A percentile compares a stretch with the other conserved stretches of the same genome.
Conservation (phyloP, 2,329 filamentous ascomycete genomes). For the Pestalotiopsis sp. region DNA sequence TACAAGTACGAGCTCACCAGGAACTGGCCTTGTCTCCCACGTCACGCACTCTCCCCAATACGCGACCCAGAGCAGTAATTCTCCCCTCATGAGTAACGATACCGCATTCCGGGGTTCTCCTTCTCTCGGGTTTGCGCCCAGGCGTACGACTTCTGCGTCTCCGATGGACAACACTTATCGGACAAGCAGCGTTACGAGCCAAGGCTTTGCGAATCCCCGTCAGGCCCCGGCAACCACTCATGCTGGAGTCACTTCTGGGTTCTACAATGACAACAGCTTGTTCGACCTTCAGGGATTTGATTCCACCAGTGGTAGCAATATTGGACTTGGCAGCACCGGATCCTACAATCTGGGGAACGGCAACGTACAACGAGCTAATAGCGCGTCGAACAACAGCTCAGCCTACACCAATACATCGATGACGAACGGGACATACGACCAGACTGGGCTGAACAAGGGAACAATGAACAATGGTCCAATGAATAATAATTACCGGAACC, state of each 20-base stretch:
- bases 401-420: neutral
- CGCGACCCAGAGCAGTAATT: constrained; percentile 31
- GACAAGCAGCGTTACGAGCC: constrained; percentile 28
- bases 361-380: constrained; percentile 27
- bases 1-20: constrained; percentile 30
- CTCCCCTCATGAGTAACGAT: constrained; percentile 33
- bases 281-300: constrained; percentile 32
- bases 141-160: constrained; percentile 32
- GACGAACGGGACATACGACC: constrained; percentile 11
- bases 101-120: constrained; percentile 33
- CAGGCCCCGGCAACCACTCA: constrained; percentile 30
- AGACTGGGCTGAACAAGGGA: constrained; percentile 7
- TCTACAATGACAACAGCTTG: constrained; percentile 30
- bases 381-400: constrained; percentile 18
- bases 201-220: constrained; percentile 30
- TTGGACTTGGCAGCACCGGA: constrained; percentile 25
- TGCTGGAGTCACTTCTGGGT: constrained; percentile 26
- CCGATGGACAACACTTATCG: constrained; percentile 33
- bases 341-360: constrained; percentile 28
- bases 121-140: constrained; percentile 29
- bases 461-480: constrained; percentile 7
- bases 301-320: constrained; percentile 24
- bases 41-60: constrained; percentile 36
- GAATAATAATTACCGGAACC: constrained; percentile 7
- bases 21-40: constrained; percentile 32